Base-by-base conservation (phyloP, 495 filamentous ascomycete genomes). In the Xylaria intraflava region DNA sequence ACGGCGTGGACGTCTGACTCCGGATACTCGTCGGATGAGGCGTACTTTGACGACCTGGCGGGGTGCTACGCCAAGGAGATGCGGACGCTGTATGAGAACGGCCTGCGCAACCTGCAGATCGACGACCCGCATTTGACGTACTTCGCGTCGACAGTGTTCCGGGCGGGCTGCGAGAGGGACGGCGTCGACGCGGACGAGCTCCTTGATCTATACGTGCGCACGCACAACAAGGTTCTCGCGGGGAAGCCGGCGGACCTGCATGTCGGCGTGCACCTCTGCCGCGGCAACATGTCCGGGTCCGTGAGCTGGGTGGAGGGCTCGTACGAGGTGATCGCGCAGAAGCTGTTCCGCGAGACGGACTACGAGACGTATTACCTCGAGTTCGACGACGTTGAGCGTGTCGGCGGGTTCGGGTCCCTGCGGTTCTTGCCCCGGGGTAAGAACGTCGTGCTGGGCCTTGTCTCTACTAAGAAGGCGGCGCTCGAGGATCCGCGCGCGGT, bases 311-410 rank as follows among this genome's bases (percentile, higher is more conserved):
- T 83, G 54, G 83, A 87, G 66, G 88, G 88, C 26, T 83, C 82
- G 26, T 92, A 91, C 65, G 88, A 92, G 67, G 75, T 77, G 39
- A 88, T 92, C 53, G 88, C 88, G 42, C 76, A 77, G 58, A 88
- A 86, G 71, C 78, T 92, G 17, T 91, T 92, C 77, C 76, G 83
- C 54, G 76, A 85, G 56, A 78, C 90, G 48, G 79, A 87, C 62
- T 83, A 89, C 16, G 77, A 86, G 69, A 88, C 86, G 2, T 90
- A 87, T 72, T 90, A 88, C 65, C 81, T 92, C 44, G 88, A 90
- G 67, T 92, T 89, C 64, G 79, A 82, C 59, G 87, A 90, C 71
- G 86, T 85, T n/a, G 74, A 76, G 24, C 80, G 87, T 8, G 78
- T 83, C 12, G 87, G 88, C 14, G 84, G 85, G n/a, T 90, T 92